Evolutionary conservation across 1,139 yeast species (phyloP).

Genomic region (Kurtzmaniella quercitrusa): DNA sequence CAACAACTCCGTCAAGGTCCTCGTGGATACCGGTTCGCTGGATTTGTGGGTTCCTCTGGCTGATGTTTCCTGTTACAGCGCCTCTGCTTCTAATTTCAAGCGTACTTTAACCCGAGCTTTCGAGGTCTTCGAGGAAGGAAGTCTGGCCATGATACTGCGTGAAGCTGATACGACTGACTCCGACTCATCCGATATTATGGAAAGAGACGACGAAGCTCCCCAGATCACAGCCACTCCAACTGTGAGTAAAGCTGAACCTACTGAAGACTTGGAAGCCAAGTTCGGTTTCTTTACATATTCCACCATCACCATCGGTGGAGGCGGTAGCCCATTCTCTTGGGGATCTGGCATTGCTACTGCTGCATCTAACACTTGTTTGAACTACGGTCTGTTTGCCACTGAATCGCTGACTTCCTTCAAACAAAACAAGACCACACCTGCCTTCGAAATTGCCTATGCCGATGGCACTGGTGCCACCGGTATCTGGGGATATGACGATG

Average conservation of each 20-base stretch:
- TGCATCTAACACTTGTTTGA: slow-evolving; percentile 25
- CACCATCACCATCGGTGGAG: slow-evolving; percentile 1
- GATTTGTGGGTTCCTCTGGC: slow-evolving; percentile 44
- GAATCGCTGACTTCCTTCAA: slow-evolving; percentile 27
- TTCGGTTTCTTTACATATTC: slow-evolving; percentile 2
- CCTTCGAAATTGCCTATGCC: slow-evolving; percentile 51
- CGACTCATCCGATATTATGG: neutral
- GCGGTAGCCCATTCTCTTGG: neutral
- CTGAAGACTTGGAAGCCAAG: slow-evolving; percentile 3
- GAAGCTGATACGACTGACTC: neutral
- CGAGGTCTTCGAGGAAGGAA: neutral
- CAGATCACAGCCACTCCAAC: neutral
- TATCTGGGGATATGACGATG: slow-evolving; percentile 47
- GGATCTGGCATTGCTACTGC: slow-evolving; percentile 6
- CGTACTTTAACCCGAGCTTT: neutral
- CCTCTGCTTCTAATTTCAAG: neutral
- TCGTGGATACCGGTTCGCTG: slow-evolving; percentile 45
- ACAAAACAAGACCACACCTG: slow-evolving; percentile 28
- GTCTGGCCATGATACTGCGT: neutral
- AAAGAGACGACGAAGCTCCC: slow-evolving; percentile 3
- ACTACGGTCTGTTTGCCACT: slow-evolving; percentile 38
- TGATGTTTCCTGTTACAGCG: slow-evolving; percentile 21
- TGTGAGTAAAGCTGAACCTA: neutral
- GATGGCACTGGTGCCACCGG: slow-evolving; percentile 63
- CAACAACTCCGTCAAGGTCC: slow-evolving; percentile 24